Evolutionary conservation across 2,329 filamentous ascomycete species (phyloP).

Genomic region (Lasiodiplodia sp.): DNA sequence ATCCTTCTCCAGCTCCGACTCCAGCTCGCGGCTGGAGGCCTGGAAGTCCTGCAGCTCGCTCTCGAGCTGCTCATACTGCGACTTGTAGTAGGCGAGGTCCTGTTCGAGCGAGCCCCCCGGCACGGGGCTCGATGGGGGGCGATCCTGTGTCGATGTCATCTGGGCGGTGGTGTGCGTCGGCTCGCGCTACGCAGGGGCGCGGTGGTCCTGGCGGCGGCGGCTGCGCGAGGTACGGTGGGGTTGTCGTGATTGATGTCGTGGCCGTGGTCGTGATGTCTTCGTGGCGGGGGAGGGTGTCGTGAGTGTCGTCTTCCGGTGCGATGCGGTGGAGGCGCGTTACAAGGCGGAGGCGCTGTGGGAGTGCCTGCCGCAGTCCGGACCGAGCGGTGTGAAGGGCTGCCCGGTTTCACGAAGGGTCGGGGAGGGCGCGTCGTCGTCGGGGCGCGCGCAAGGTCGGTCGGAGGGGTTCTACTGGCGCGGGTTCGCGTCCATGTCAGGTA

Average conservation of each 20-base stretch:
- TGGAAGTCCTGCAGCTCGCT: constrained; percentile 93
- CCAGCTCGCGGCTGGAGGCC: constrained; percentile 89
- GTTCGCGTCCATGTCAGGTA: constrained; percentile 20
- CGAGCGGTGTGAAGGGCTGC: constrained; percentile 27
- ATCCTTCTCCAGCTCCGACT: constrained; percentile 94
- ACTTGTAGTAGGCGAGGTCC: constrained; percentile 91
- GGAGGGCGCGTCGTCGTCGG: constrained; percentile 2
- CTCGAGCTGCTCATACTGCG: constrained; percentile 92
- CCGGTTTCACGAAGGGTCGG: constrained; percentile 9
- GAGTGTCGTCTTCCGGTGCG: constrained; percentile 30
- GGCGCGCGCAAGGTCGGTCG: constrained; percentile 1
- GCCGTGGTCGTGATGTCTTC: constrained; percentile 26
- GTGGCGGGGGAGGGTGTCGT: constrained; percentile 26
- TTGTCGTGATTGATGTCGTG: constrained; percentile 8
- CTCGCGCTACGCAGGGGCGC: constrained; percentile 32
- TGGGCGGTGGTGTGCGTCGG: constrained; percentile 34
- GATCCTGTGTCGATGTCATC: constrained; percentile 40
- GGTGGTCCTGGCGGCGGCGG: constrained; percentile 29
- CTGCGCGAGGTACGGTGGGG: constrained; percentile 22
- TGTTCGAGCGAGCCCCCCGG: constrained; percentile 61
- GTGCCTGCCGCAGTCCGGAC: constrained; percentile 22
- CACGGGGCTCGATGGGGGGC: constrained; percentile 41
- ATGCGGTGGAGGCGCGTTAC: constrained; percentile 23
- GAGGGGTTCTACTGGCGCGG: constrained; percentile 31
- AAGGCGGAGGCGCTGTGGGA: constrained; percentile 9